Base-by-base conservation (phyloP, 73 alveolate species). In the Tetrahymena elliotti region DNA sequence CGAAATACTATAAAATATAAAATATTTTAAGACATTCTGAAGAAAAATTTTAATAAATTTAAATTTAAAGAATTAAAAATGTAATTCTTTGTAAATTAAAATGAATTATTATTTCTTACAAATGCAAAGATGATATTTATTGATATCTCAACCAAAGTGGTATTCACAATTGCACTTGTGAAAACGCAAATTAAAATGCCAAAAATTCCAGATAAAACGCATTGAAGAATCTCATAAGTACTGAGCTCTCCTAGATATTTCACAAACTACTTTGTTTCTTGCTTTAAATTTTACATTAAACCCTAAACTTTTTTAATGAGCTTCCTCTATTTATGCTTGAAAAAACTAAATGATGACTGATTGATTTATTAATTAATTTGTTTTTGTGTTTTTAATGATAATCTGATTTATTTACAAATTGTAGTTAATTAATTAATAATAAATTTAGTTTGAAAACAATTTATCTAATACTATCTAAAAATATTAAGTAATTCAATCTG, bases 101-200 rank as follows among this genome's bases (percentile, higher is more conserved):
- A 31, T 7, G 36, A 20, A 4, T 3, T 3, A 24, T 0, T 35
- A 83, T 1, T 33, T 33, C 93, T 88, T 94, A 94, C 96, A 22
- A 92, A 35, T 38, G 96, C 47, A 83, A 94, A 94, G 35, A 88
- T 36, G 39, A 84, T 38, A 83, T 92, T 94, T n/a, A 39, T 92
- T 38, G 94, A 52, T 93, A 94, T 94, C 34, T 94, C 96, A 7
- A 93, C 96, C 54, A 94, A 52, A 83, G 96, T 88, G 22, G 96
- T 84, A 92, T 94, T 94, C 33, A 94, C 96, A 34, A 94, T 83
- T 68, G 88, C 88, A 10, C 88, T 68, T 6, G 88, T 68, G 38
- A 68, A 68, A 37, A 94, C 54, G 88, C 96, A 52, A 31, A 94
- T 52, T 27, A 54, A 54, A 83, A 94, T 83, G 12, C 96, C 96